These are phyloP conservation scores for Globisporangium camurandrum DNA, from an alignment of 352 stramenopile species.

Conservation along the genomic window DNA sequence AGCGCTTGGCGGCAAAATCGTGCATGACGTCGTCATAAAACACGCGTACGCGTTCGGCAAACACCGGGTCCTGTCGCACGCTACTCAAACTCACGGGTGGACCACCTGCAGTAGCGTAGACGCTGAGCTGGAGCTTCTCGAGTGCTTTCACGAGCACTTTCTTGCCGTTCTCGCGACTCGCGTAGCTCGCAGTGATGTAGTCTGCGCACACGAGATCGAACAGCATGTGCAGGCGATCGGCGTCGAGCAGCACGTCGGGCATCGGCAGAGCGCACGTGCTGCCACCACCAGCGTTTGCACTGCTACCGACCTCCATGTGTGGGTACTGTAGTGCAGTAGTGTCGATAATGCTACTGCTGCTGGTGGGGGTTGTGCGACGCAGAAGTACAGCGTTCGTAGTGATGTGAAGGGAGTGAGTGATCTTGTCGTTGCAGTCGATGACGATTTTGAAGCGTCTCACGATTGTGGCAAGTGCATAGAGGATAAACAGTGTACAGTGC, in stretches of 20 bases:
- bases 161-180: conserved; percentile 78
- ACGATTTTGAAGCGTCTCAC: too few species aligned
- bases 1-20: conserved; percentile 31
- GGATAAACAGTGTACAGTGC: too few species aligned
- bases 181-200: conserved; percentile 83
- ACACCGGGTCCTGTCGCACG: conserved; percentile 26
- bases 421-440: too few species aligned
- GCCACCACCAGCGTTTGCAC: not conserved
- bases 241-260: conserved; percentile 60
- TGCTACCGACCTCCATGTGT: not conserved
- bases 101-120: conserved; percentile 33
- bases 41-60: conserved; percentile 32
- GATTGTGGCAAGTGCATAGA: too few species aligned
- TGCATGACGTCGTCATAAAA: conserved; percentile 61
- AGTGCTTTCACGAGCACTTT: conserved; percentile 69
- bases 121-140: conserved; percentile 73
- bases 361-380: too few species aligned
- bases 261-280: conserved; percentile 8
- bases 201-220: conserved; percentile 81
- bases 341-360: too few species aligned
- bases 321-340: too few species aligned
- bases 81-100: conserved; percentile 4
- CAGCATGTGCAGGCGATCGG: conserved; percentile 75
- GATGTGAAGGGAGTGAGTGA: too few species aligned
- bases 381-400: too few species aligned